Base-by-base conservation (phyloP, 441 rosid genomes). In the Euphorbia schlechtendalii region DNA sequence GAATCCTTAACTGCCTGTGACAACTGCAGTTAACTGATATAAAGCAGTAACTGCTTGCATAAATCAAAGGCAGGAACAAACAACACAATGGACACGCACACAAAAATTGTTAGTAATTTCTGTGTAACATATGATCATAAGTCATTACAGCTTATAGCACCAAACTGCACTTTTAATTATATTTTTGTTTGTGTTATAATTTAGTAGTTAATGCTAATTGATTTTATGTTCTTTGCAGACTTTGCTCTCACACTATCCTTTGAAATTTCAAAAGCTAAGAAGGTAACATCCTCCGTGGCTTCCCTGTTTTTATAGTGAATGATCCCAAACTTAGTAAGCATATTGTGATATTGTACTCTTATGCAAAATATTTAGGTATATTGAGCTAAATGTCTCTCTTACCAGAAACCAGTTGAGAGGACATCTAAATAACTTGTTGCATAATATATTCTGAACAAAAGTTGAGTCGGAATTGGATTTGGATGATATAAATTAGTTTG, bases 241-340 rank as follows among this genome's bases (percentile, higher is more conserved):
- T 66, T 73, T 94, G 65, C 56, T 90, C 30, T 59, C 90, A 8
- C 87, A 83, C 78, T 83, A 73, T 74, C 87, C 92, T 56, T 72
- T 58, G 65, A 94, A 90, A 84, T 84, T 87, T 71, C 79, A 73
- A 68, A 76, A 59, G 63, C 79, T 94, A 65, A 86, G 89, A 74
- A 78, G 86, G 97, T 93, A 71, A 66, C 64, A 59, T 71, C 40
- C 64, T 68, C 24, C 15, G 4, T 21, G 32, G 20, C 38, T 51
- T 61, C 15, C 43, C 34, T 22, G 21, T 51, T 5, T 56, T 56
- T 41, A 27, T 10, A 51, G 49, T 65, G 45, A 25, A n/a, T 25
- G 8, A 6, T 24, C 4, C n/a, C 38, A 12, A 30, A 25, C 7
- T 24, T 4, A 18, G 22, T 36, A 64, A 53, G 2, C 21, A 10